Conservation (phyloP, 1,284 basidiomycete species). For the Flammula alnicola region DNA sequence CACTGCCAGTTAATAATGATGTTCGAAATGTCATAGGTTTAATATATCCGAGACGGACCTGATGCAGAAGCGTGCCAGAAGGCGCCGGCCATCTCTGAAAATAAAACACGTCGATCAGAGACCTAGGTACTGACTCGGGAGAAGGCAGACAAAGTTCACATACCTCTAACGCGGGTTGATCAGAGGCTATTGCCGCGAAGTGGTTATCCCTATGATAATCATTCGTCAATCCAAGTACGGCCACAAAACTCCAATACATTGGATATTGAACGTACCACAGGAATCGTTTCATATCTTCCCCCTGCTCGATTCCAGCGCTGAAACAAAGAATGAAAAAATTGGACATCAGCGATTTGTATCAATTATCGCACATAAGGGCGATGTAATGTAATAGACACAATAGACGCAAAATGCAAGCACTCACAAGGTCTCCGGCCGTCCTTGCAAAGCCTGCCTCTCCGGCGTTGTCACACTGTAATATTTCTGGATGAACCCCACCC, state of each 20-base stretch:
- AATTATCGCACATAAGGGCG: constrained; percentile 1
- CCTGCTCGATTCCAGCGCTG: constrained; percentile 71
- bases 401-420: constrained; percentile 26
- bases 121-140: no score
- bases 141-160: neutral
- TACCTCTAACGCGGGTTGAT: constrained; percentile 74
- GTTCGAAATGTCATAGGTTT: constrained; percentile 7
- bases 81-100: constrained; percentile 37
- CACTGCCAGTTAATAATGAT: neutral
- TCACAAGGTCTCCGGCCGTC: constrained; percentile 55
- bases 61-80: constrained; percentile 55
- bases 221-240: no score
- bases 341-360: neutral
- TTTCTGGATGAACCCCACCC: constrained; percentile 69
- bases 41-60: constrained; percentile 46
- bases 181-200: constrained; percentile 74
- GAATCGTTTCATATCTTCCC: constrained; percentile 72
- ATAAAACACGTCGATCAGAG: neutral
- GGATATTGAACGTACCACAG: constrained; percentile 52
- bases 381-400: no score
- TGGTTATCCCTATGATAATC: constrained; percentile 66
- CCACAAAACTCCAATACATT: no score
- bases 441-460: constrained; percentile 49
- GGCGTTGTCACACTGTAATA: constrained; percentile 51
- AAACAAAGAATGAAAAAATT: no score